Evolutionary conservation across 208 protist species (phyloP), one percentile per base, ranked within the genome.

Genomic region (Endotrypanum monterogeii): DNA sequence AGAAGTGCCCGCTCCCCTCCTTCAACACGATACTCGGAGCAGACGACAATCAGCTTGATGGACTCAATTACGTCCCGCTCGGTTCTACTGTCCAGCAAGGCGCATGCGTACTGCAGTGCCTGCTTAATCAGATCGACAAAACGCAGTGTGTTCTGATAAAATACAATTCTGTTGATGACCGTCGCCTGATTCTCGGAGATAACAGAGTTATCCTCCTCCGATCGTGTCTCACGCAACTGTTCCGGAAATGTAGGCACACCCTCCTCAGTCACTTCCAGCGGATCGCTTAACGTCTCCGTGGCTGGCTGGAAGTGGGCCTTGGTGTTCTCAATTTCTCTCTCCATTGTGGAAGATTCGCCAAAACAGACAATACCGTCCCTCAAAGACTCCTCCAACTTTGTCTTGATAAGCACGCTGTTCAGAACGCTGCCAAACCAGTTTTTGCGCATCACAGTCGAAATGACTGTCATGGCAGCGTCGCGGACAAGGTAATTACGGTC

Each of bases 351-450:
- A 0, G 69, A 66, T 5, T 81, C 78, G 28, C 54, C 55, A 71
- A 94, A 94, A 3, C 78, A 44, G 1, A 52, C 46, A 12, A 50
- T 20, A 2, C 79, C 87, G 39, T 88, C 76, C 2, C 37, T 71
- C 16, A 52, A 23, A 18, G 84, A 63, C 73, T 95, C 87, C 8
- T 70, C 46, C 3, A 93, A 60, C 66, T 93, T 94, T 44, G 83
- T 74, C 37, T 73, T n/a, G 46, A 95, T 39, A 46, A 94, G 84
- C 12, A 73, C 46, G 32, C 50, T 73, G 70, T 82, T 91, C 9
- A 97, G 83, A 44, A 97, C 90, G 69, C 86, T 84, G 46, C 91
- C 89, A 76, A 94, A 97, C 93, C 93, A 97, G 58, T 93, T 96
- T 57, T 93, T 93, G 51, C 76, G 71, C 32, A 95, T 74, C 62